Evolutionary conservation across 1,139 yeast genomes (phyloP).

Genomic region (Trichomonascaceae sp.): DNA sequence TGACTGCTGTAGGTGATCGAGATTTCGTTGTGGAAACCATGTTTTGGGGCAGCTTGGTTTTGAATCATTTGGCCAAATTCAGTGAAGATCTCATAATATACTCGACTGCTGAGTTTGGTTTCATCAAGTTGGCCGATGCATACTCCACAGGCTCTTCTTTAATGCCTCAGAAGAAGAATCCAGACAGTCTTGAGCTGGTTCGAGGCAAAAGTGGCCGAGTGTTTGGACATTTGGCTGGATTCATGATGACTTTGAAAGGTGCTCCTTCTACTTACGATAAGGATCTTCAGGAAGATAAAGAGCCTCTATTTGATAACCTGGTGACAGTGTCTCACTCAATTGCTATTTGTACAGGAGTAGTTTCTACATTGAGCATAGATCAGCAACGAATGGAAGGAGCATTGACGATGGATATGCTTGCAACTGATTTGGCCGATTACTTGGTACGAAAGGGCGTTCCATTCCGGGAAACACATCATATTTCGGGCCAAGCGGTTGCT

Average conservation of each 20-base stretch:
- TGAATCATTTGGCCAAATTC: conserved; percentile 91
- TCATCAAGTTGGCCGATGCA: conserved; percentile 89
- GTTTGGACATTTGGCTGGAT: conserved; percentile 90
- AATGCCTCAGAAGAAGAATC: conserved; percentile 99
- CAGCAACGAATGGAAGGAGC: conserved; percentile 76
- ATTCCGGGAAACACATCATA: conserved; percentile 97
- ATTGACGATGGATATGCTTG: conserved; percentile 97
- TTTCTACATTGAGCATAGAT: conserved; percentile 73
- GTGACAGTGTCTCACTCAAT: conserved; percentile 90
- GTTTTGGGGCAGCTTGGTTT: conserved; percentile 94
- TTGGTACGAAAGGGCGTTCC: conserved; percentile 97
- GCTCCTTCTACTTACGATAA: conserved; percentile 96
- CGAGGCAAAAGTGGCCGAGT: conserved; percentile 98
- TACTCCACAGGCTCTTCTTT: conserved; percentile 96
- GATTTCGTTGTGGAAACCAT: conserved; percentile 95
- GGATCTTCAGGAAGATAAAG: conserved; percentile 98
- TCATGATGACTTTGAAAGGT: conserved; percentile 90
- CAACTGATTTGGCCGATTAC: conserved; percentile 97
- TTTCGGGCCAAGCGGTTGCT: conserved; percentile 95
- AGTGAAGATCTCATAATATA: conserved; percentile 93
- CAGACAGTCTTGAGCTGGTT: conserved; percentile 88
- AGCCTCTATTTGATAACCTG: conserved; percentile 88
- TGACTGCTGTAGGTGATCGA: conserved; percentile 93
- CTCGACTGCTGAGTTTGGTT: conserved; percentile 96
- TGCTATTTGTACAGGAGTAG: conserved; percentile 90